Conservation (phyloP, 2,329 filamentous ascomycete genomes). For the Pezicula rhizophila region DNA sequence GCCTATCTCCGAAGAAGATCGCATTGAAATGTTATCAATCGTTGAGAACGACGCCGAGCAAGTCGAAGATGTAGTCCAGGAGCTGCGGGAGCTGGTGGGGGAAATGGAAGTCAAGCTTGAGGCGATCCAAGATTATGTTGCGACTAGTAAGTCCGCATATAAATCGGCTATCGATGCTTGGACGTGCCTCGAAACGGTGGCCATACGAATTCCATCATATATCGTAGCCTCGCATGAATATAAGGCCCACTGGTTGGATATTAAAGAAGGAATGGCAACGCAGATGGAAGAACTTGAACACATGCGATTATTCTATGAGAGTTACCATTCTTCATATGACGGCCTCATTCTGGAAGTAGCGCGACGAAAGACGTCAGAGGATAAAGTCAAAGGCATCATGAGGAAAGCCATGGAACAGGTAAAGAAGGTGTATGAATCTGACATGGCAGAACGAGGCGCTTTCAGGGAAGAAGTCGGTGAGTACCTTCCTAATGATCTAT, state of each 20-base stretch:
- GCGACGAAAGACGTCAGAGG: conserved; percentile 65
- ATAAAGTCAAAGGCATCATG: conserved; percentile 67
- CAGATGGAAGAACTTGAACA: conserved; percentile 72
- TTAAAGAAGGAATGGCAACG: conserved; percentile 61
- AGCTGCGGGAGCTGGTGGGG: conserved; percentile 68
- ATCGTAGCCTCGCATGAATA: conserved; percentile 61
- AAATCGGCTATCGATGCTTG: conserved; percentile 57
- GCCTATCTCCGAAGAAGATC: conserved; percentile 68
- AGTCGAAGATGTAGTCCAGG: conserved; percentile 59
- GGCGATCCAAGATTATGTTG: conserved; percentile 57
- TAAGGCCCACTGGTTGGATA: conserved; percentile 63
- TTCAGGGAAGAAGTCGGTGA: conserved; percentile 82
- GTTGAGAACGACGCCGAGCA: conserved; percentile 65
- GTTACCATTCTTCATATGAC: conserved; percentile 79
- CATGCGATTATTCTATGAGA: conserved; percentile 77
- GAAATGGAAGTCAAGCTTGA: conserved; percentile 71
- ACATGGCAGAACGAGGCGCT: conserved; percentile 65
- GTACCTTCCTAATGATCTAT: conserved; percentile 81
- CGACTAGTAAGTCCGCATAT: conserved; percentile 49
- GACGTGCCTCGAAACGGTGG: conserved; percentile 60
- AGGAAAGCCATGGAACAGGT: conserved; percentile 72
- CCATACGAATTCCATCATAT: conserved; percentile 58
- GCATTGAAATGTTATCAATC: conserved; percentile 76
- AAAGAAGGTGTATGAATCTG: conserved; percentile 66
- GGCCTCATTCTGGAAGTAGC: conserved; percentile 78